These are phyloP conservation scores for Lasiodiplodia hormozganensis DNA, from an alignment of 2,329 filamentous ascomycete species.

Conservation along the genomic window DNA sequence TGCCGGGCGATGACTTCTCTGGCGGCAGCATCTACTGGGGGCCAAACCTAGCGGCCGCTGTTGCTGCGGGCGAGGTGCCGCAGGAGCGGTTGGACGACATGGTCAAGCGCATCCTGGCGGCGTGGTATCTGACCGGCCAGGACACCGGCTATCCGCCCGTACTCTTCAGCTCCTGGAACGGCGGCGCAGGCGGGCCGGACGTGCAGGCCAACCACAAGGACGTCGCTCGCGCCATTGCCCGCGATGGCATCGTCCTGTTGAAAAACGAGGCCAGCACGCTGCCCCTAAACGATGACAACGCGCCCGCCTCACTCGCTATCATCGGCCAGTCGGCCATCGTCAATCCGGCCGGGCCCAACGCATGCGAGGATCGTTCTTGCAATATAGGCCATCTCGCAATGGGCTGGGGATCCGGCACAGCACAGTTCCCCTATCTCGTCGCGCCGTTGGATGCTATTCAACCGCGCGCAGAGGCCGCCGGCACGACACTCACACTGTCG, in stretches of 20 bases:
- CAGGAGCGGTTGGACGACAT: slow-evolving; percentile 51
- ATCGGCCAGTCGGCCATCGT: slow-evolving; percentile 83
- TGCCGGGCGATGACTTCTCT: slow-evolving; percentile 56
- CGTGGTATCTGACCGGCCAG: slow-evolving; percentile 58
- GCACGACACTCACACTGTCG: slow-evolving; percentile 48
- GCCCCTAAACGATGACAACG: slow-evolving; percentile 63
- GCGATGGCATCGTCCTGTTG: slow-evolving; percentile 57
- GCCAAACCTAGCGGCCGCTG: slow-evolving; percentile 58
- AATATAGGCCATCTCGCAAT: slow-evolving; percentile 69
- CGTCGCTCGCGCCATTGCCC: slow-evolving; percentile 51
- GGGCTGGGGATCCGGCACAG: slow-evolving; percentile 70
- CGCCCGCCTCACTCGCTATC: slow-evolving; percentile 63
- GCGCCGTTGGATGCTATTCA: slow-evolving; percentile 53
- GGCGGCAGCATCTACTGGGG: slow-evolving; percentile 62
- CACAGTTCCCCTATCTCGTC: slow-evolving; percentile 53
- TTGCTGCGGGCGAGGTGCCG: slow-evolving; percentile 55
- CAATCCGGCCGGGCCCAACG: slow-evolving; percentile 78
- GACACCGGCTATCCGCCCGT: slow-evolving; percentile 53
- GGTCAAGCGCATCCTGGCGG: slow-evolving; percentile 53
- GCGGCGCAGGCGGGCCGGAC: slow-evolving; percentile 43
- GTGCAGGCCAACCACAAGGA: slow-evolving; percentile 50
- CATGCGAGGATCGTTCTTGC: slow-evolving; percentile 73
- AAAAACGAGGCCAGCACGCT: slow-evolving; percentile 73
- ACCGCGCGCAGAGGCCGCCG: slow-evolving; percentile 44
- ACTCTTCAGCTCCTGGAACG: slow-evolving; percentile 49